phyloP scores from a whole-genome alignment of 139 green algal genomes.

The Edaphochlamys debaryana region DNA sequence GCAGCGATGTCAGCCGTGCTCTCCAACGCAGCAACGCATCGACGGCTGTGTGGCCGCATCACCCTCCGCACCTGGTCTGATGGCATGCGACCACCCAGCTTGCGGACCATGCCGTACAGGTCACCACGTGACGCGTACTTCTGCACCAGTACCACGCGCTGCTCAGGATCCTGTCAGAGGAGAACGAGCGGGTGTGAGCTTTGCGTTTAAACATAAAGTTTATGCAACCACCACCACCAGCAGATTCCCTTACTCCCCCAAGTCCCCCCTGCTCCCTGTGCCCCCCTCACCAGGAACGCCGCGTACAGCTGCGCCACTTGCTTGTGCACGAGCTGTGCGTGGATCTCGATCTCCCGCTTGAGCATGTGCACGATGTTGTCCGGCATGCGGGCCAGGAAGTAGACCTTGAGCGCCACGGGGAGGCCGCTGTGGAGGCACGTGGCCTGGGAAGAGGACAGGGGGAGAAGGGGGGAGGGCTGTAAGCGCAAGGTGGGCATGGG shows the following conservation, averaged over 20 bases:
- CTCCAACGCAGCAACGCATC: background rate
- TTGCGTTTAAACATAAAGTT: background rate
- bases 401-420: constrained; percentile 37
- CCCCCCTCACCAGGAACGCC: background rate
- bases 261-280: too few species aligned
- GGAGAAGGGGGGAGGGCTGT: too few species aligned
- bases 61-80: background rate
- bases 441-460: background rate
- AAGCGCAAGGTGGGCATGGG: too few species aligned
- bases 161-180: background rate
- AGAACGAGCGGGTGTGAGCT: too few species aligned
- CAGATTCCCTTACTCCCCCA: background rate
- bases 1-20: too few species aligned
- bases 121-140: constrained; percentile 45
- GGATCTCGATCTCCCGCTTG: background rate
- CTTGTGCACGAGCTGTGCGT: background rate
- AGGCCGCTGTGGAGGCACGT: constrained; percentile 16
- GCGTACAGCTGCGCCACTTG: background rate
- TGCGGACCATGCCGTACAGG: constrained; percentile 45
- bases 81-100: background rate
- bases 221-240: background rate
- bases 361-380: constrained; percentile 36
- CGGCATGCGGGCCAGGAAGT: constrained; percentile 20
- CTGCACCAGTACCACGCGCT: constrained; percentile 52
- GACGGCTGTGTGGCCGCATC: background rate